phyloP scores from a whole-genome alignment of 371 early-diverging fungal genomes.

The Lichtheimia ramosa region DNA sequence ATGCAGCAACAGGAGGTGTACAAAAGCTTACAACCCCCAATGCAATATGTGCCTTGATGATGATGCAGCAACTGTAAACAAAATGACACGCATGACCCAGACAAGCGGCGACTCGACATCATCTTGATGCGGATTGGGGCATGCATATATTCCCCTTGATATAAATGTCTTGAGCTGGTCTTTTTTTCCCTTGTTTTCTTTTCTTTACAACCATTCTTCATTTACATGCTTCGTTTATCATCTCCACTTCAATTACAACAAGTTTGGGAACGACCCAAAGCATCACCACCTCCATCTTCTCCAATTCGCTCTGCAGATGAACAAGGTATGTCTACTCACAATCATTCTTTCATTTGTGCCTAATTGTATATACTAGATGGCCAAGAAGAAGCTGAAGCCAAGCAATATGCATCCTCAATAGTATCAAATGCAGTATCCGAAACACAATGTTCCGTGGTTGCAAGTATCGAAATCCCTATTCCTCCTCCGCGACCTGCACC shows the following conservation, averaged over 20 bases:
- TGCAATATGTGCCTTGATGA: slow-evolving; percentile 4
- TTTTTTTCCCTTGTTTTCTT: background rate
- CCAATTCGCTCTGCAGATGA: background rate
- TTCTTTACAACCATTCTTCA: background rate
- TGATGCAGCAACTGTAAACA: slow-evolving; percentile 2
- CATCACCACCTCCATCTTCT: background rate
- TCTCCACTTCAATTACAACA: slow-evolving; percentile 9
- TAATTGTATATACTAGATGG: background rate
- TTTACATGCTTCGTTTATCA: slow-evolving; percentile 9
- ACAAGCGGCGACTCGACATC: slow-evolving; percentile 30
- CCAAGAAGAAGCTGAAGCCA: background rate
- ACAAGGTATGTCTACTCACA: background rate
- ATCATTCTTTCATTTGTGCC: background rate
- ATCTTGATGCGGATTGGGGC: no score
- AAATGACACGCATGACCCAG: slow-evolving; percentile 71
- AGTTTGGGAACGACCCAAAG: slow-evolving; percentile 13
- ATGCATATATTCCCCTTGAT: slow-evolving; percentile 28
- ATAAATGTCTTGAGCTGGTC: background rate
- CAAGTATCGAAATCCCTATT: background rate
- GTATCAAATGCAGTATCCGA: slow-evolving; percentile 1
- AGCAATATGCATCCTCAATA: background rate
- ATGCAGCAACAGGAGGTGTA: no score
- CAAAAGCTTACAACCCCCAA: no score
- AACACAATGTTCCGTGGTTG: background rate
- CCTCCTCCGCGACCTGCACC: background rate